Base-by-base conservation (phyloP, 2,329 filamentous ascomycete species). In the Hypomyces perniciosus region DNA sequence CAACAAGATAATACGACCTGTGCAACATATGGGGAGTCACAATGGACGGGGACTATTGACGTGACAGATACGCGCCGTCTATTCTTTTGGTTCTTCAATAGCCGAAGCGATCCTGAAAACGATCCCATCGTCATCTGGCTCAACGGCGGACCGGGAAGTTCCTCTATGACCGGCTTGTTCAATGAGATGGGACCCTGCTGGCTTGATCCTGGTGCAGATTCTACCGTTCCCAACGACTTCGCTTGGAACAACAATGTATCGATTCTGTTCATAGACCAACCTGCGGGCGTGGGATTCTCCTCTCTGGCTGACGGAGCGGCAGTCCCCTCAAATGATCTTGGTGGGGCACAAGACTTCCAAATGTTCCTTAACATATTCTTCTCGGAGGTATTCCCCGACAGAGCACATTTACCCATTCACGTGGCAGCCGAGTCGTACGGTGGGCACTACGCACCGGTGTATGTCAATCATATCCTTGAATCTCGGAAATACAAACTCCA, bases 231-330 rank as follows among this genome's bases (percentile, higher is more conserved):
- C 3, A 59, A 59, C 13, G 46, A 39, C 4, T 58, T 48, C 48
- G 47, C 55, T 3, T 59, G 57, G 57, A 59, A 58, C 34, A 56
- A 56, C 44, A 62, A 62, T 40, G 56, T 59, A 2, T 59, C 57
- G 4, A 63, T 82, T 52, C 57, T 75, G 20, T 75, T 72, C 51
- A 63, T 75, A 50, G 70, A 72, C 59, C 69, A 72, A 61, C 79
- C 79, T 13, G 79, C 80, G 46, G 80, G 84, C 61, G 75, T 83
- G 12, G 76, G 76, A n/a, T 75, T 81, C 54, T 82, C 78, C 2
- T 77, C 74, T 56, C 44, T 55, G 2, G 53, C 57, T 5, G 48
- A 54, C 4, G 57, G 53, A 38, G 50, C 52, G 9, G 49, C 57
- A 1, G 13, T 68, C 1, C 67, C 71, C 2, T 58, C 54, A 2